Base-by-base conservation (phyloP, 1,284 basidiomycete genomes). In the Cryptococcus sp. region DNA sequence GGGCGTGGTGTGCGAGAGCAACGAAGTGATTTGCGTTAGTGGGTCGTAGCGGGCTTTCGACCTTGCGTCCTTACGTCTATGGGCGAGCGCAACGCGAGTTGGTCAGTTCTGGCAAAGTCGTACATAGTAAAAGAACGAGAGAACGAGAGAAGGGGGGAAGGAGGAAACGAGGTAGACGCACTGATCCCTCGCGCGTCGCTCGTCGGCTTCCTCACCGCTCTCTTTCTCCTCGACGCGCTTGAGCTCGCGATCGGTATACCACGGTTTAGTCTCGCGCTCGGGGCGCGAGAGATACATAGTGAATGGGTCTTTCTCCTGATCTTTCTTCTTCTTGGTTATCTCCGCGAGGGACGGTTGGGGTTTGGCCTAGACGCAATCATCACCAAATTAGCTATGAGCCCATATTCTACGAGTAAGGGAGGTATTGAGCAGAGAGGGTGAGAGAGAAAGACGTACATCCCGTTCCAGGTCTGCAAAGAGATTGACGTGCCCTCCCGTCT, bases 201-300 rank as follows among this genome's bases (percentile, higher is more conserved):
- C 62, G 47, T 72, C 67, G 0, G 73, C 73, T 38, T 75, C 68
- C 39, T 78, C 75, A 3, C 73, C 75, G 8, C 63, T 64, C 44
- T 74, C 76, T 40, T 64, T 69, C 38, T 80, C 77, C 35, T 79
- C 77, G 20, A 69, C 66, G 13, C 71, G 66, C 53, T 69, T 69
- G 38, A 80, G 60, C 7, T 76, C 72, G 16, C 61, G 61, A 59
- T 80, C 75, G 3, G 73, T 68, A 54, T 79, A 80, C 79, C 79
- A 80, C 5, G 79, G 78, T 57, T 76, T 76, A 3, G 76, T 78
- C 65, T 80, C 79, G 22, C 72, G 65, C 11, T 77, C 76, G 0
- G 79, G 77, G 39, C 79, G 68, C 39, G 66, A 60, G 46, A 80
- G 73, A 62, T 78, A 80, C 71, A 79, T 75, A 1, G 79, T 80